These are phyloP conservation scores for Eremothecium cymbalariae DNA, from an alignment of 1,139 yeast species.

Conservation along the genomic window DNA sequence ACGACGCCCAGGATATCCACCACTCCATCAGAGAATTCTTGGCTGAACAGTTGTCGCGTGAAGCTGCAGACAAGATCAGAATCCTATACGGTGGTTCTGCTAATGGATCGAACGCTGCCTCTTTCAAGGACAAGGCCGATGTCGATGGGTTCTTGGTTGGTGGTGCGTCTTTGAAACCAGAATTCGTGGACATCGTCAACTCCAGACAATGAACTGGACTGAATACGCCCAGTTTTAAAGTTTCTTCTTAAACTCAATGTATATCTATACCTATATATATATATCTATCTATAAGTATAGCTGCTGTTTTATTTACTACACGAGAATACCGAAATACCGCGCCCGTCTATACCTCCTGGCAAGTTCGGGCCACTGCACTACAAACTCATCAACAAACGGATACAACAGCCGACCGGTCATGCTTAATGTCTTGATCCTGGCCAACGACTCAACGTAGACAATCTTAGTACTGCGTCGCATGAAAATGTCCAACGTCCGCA, in stretches of 20 bases:
- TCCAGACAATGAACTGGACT: slow-evolving; percentile 56
- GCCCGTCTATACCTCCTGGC: slow-evolving; percentile 48
- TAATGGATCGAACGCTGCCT: slow-evolving; percentile 85
- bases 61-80: slow-evolving; percentile 70
- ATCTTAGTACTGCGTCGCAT: slow-evolving; percentile 47
- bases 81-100: slow-evolving; percentile 99
- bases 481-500: slow-evolving; percentile 44
- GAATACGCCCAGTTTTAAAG: background rate
- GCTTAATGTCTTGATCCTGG: slow-evolving; percentile 71
- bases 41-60: slow-evolving; percentile 64
- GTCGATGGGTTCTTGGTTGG: slow-evolving; percentile 99
- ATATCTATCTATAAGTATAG: slow-evolving; percentile 4
- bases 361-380: slow-evolving; percentile 87
- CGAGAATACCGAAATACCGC: slow-evolving; percentile 71
- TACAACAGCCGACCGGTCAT: slow-evolving; percentile 64
- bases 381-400: slow-evolving; percentile 64
- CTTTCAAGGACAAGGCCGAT: slow-evolving; percentile 86
- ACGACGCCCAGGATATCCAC: slow-evolving; percentile 95
- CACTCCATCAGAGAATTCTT: slow-evolving; percentile 78
- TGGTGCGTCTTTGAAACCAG: slow-evolving; percentile 98
- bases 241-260: background rate
- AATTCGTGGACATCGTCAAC: slow-evolving; percentile 89
- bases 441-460: slow-evolving; percentile 79
- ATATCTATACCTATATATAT: background rate
- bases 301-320: slow-evolving; percentile 24